phyloP scores from a whole-genome alignment of 495 filamentous ascomycete species.

The Letharia lupina region DNA sequence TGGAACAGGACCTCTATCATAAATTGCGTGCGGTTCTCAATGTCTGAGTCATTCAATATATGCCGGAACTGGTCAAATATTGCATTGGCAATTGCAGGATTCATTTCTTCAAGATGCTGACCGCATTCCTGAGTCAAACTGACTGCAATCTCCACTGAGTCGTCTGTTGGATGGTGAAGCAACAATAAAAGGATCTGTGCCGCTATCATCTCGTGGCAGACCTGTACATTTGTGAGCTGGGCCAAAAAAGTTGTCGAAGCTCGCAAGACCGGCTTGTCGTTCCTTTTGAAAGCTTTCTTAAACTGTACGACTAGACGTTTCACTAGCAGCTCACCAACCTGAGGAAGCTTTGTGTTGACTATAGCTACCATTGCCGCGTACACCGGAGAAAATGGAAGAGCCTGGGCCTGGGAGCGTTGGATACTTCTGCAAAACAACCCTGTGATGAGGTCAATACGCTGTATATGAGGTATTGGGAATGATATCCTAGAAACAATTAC shows the following conservation, averaged over 20 bases:
- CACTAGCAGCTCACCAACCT: conserved; percentile 84
- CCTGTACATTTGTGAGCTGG: conserved; percentile 89
- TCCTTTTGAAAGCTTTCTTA: conserved; percentile 88
- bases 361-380: conserved; percentile 93
- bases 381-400: conserved; percentile 90
- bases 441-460: conserved; percentile 1
- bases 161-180: conserved; percentile 89
- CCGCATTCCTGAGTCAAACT: conserved; percentile 85
- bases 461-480: neutral
- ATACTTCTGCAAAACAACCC: conserved; percentile 91
- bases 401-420: conserved; percentile 96
- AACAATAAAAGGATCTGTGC: conserved; percentile 85
- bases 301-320: conserved; percentile 86
- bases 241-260: conserved; percentile 90
- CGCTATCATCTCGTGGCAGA: conserved; percentile 85
- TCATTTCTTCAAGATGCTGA: conserved; percentile 91
- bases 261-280: conserved; percentile 91
- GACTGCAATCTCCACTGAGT: conserved; percentile 96
- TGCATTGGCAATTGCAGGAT: conserved; percentile 67
- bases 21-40: conserved; percentile 94
- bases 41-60: conserved; percentile 90
- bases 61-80: conserved; percentile 94
- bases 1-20: conserved; percentile 99
- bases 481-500: neutral
- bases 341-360: conserved; percentile 92